phyloP scores from a whole-genome alignment of 306 rosid species.

The Echinosophora koreensis region DNA sequence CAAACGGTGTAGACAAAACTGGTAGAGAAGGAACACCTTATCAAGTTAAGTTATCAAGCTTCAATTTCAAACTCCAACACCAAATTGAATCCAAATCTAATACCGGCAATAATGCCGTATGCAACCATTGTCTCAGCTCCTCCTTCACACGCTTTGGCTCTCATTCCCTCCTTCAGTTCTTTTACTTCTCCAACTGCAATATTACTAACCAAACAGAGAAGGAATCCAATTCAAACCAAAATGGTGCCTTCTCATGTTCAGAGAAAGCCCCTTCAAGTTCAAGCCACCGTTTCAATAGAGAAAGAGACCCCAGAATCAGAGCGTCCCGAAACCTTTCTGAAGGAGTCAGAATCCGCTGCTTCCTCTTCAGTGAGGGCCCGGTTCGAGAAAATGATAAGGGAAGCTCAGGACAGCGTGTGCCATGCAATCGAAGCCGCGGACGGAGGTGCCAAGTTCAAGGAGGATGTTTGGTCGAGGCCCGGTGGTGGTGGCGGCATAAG shows the following conservation, averaged over 20 bases:
- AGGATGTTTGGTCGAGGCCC: constrained; percentile 98
- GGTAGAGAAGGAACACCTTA: too few relatives aligned
- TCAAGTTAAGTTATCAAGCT: too few relatives aligned
- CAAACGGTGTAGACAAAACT: too few relatives aligned
- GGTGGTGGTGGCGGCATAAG: constrained; percentile 99
- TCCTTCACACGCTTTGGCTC: constrained; percentile 37
- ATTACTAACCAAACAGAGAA: neutral
- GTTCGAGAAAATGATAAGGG: constrained; percentile 97
- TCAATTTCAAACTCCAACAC: too few relatives aligned
- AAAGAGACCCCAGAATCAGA: constrained; percentile 82
- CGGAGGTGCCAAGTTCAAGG: constrained; percentile 82
- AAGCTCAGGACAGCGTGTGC: constrained; percentile 87
- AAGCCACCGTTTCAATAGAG: constrained; percentile 70
- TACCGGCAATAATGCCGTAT: constrained; percentile 42
- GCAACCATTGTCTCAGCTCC: constrained; percentile 46
- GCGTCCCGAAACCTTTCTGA: constrained; percentile 83
- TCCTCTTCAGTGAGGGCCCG: constrained; percentile 68
- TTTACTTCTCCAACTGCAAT: constrained; percentile 12
- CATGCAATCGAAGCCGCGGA: constrained; percentile 78
- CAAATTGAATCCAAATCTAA: too few relatives aligned
- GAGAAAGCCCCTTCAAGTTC: constrained; percentile 32
- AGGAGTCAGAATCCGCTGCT: constrained; percentile 54
- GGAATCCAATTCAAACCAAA: constrained; percentile 12
- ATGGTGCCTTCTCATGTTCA: neutral
- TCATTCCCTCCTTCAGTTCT: constrained; percentile 39